Evolutionary conservation across 192 early-diverging fungal species (phyloP).

Genomic region (Umbelopsis sp.): DNA sequence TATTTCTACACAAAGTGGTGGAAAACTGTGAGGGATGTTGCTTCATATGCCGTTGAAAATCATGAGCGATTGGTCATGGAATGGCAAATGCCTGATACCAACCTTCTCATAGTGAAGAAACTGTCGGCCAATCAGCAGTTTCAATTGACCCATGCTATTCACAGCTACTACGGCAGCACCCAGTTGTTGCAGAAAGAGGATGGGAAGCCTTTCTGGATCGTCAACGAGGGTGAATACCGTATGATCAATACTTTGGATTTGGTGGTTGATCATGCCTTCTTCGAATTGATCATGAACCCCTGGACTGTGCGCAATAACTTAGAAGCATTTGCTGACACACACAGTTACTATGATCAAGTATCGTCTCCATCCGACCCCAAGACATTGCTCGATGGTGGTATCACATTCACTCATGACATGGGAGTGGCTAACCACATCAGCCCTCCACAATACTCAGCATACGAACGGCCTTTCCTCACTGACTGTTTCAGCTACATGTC

Average conservation of each 20-base stretch:
- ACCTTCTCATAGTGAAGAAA: constrained; percentile 10
- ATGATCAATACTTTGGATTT: constrained; percentile 36
- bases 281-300: constrained; percentile 28
- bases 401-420: constrained; percentile 29
- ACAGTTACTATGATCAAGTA: constrained; percentile 27
- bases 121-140: constrained; percentile 17
- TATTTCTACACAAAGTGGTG: constrained; percentile 22
- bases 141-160: constrained; percentile 29
- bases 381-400: constrained; percentile 1
- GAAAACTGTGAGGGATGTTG: constrained; percentile 22
- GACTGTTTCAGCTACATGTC: constrained; percentile 35
- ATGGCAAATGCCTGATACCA: constrained; percentile 27
- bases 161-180: constrained; percentile 32
- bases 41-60: constrained; percentile 21
- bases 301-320: constrained; percentile 28
- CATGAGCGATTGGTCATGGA: constrained; percentile 18
- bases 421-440: constrained; percentile 27
- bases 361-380: background rate
- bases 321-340: constrained; percentile 2
- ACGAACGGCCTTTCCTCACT: constrained; percentile 18
- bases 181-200: background rate
- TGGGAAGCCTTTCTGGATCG: constrained; percentile 25
- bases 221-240: constrained; percentile 32
- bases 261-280: constrained; percentile 29
- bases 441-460: constrained; percentile 20